Evolutionary conservation across 352 stramenopile genomes (phyloP).

Genomic region (Aphanomyces euteiches): DNA sequence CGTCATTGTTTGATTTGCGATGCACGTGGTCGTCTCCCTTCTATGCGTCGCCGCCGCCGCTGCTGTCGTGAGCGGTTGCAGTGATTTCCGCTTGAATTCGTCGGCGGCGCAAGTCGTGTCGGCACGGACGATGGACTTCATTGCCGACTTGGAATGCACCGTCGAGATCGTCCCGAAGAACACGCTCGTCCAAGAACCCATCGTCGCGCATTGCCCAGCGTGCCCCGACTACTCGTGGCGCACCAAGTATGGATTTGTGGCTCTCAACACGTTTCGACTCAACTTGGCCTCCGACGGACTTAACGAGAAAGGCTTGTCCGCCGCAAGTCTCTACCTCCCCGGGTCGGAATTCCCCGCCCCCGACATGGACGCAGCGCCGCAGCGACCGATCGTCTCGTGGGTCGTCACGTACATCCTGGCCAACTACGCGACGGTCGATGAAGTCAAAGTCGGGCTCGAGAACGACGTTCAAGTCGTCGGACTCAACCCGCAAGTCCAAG

Average conservation of each 20-base stretch:
- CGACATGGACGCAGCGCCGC: conserved; percentile 11
- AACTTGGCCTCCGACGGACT: conserved; percentile 52
- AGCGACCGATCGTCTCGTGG: conserved; percentile 42
- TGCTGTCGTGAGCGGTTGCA: conserved; percentile 36
- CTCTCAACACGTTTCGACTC: conserved; percentile 47
- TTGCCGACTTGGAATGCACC: conserved; percentile 40
- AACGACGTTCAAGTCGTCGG: conserved; percentile 43
- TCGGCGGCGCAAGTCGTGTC: conserved; percentile 37
- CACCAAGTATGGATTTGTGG: conserved; percentile 47
- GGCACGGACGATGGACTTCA: conserved; percentile 54
- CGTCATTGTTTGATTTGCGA: neutral
- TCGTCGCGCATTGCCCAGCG: conserved; percentile 36
- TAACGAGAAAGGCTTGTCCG: conserved; percentile 51
- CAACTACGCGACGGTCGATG: conserved; percentile 57
- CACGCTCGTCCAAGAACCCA: conserved; percentile 47
- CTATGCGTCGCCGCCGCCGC: neutral
- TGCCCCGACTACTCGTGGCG: conserved; percentile 48
- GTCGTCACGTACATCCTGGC: conserved; percentile 65
- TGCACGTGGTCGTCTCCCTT: neutral
- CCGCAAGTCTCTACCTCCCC: conserved; percentile 46
- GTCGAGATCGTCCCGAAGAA: conserved; percentile 48
- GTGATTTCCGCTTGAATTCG: conserved; percentile 53
- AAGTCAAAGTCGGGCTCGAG: conserved; percentile 49
- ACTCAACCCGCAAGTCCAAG: conserved; percentile 38
- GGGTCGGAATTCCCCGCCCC: conserved; percentile 50